These are phyloP conservation scores for Tricholoma terreum DNA, from an alignment of 768 basidiomycete genomes.

Conservation along the genomic window DNA sequence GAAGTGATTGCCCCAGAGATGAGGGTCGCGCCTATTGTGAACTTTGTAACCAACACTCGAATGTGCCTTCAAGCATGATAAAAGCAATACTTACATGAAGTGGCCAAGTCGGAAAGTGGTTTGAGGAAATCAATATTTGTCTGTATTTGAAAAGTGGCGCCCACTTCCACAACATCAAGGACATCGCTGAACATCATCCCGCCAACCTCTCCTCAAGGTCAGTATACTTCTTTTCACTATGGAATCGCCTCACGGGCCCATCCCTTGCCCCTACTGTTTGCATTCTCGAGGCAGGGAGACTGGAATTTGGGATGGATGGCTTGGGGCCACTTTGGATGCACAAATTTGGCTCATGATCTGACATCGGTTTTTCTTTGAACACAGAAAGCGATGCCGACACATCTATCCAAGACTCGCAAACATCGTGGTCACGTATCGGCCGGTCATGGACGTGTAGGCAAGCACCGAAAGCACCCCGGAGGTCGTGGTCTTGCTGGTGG, in stretches of 20 bases:
- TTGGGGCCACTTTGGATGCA: constrained; percentile 45
- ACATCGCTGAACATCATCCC: constrained; percentile 35
- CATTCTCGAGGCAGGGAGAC: constrained; percentile 19
- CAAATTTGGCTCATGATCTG: constrained; percentile 20
- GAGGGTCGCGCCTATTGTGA: too few species aligned
- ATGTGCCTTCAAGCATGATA: too few species aligned
- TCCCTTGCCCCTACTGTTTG: constrained; percentile 3
- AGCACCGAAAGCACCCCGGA: constrained; percentile 99
- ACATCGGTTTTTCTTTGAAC: constrained; percentile 14
- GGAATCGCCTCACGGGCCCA: not conserved
- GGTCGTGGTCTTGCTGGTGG: constrained; percentile 99
- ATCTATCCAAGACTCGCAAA: constrained; percentile 95
- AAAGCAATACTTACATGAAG: too few species aligned
- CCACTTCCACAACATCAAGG: constrained; percentile 18
- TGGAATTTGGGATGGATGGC: constrained; percentile 40
- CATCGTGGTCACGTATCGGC: constrained; percentile 99
- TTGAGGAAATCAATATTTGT: constrained; percentile 18
- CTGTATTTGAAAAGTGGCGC: constrained; percentile 29
- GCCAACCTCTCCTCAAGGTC: constrained; percentile 62
- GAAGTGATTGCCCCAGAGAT: too few species aligned
- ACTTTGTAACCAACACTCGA: too few species aligned
- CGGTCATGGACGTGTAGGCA: constrained; percentile 99
- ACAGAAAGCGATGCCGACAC: constrained; percentile 83
- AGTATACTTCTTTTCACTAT: constrained; percentile 37
- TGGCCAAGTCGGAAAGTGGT: too few species aligned